Evolutionary conservation across 139 green algal species (phyloP).

Genomic region (Chlamydomonas eustigma): DNA sequence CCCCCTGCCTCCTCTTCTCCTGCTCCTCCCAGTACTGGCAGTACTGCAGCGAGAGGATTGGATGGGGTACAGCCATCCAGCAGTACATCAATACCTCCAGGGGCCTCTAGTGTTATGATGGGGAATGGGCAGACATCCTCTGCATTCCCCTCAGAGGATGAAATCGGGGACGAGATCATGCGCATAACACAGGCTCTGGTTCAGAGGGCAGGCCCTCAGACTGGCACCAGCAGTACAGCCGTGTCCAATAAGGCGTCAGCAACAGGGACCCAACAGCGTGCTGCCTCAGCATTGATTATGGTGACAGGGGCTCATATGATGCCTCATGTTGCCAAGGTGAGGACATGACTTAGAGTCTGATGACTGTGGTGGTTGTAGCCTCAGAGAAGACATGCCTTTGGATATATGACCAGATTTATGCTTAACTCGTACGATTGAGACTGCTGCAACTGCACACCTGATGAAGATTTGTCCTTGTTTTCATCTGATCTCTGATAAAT

Average conservation of each 20-base stretch:
- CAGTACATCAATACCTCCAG: no score
- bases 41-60: not conserved
- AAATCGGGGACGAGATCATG: constrained; percentile 21
- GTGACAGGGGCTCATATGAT: constrained; percentile 12
- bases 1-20: not conserved
- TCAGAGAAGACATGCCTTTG: no score
- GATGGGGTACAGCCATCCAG: no score
- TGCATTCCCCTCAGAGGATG: not conserved
- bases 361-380: not conserved
- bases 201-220: constrained; percentile 2
- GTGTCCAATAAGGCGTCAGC: not conserved
- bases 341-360: not conserved
- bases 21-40: not conserved
- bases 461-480: no score
- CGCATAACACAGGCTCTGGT: constrained; percentile 31
- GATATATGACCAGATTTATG: no score
- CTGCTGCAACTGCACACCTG: no score
- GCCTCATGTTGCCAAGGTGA: constrained; percentile 26
- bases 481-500: no score
- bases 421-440: no score
- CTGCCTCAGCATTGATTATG: constrained; percentile 4
- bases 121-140: no score
- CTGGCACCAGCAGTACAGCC: not conserved
- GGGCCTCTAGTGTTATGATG: no score
- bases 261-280: no score